Base-by-base conservation (phyloP, 163 green algal genomes). In the Prototheca cutis region DNA sequence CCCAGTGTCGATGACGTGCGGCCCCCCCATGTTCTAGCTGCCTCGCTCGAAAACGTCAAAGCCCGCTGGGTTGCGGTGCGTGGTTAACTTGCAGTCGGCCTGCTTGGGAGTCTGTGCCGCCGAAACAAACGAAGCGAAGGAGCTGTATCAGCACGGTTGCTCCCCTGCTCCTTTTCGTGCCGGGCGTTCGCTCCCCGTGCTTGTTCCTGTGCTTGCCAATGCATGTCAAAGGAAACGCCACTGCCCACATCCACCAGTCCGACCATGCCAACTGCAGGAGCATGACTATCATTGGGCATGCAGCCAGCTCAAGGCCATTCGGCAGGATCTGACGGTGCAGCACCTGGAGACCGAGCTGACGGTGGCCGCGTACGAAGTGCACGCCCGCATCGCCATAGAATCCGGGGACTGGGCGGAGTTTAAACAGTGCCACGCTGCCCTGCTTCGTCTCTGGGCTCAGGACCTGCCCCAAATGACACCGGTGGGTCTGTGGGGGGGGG, bases 281-380 rank as follows among this genome's bases (percentile, higher is more conserved):
- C 24, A 21, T 17, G 67, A 76, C 49, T 87, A 88, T 58, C 39
- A 17, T 1, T 77, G 71, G 13, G 73, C 72, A 2, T 84, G 76
- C 28, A 66, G 76, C 55, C 80, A 90, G 75, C 83, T 91, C 28
- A 90, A 90, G 66, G 62, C 56, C 4, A 87, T 91, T 21, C 74
- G 84, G 6, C 83, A 90, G 74, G 84, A 91, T 63, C 68, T 89
- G 3, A 89, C 82, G 0, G 82, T 91, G 53, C 83, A 90, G 68
- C 73, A 80, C 32, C 61, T 87, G 0, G 62, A 60, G 0, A 70
- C 68, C 36, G 1, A 8, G 23, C 54, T 89, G 19, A 71, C 80
- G 19, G 71, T 81, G 34, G 54, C 76, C 17, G 76, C 71, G 34
- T 87, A 89, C 33, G 79, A 70, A 27, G 62, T 59, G 21, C 65